phyloP scores from a whole-genome alignment of 225 moss, liverwort and hornwort genomes.

The Rhytidiadelphus loreus region DNA sequence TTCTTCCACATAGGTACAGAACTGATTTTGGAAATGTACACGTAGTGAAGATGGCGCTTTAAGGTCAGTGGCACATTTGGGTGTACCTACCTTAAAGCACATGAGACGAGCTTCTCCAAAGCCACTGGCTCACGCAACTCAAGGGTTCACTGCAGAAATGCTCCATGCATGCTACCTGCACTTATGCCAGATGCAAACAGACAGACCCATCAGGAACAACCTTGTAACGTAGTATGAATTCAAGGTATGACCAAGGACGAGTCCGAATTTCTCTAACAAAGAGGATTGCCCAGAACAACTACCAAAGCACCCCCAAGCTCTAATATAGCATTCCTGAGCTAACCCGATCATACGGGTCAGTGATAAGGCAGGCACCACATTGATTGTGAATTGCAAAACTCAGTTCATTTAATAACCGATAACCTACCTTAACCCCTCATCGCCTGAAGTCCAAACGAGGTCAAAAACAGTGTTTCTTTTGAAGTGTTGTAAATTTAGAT shows the following conservation, averaged over 20 bases:
- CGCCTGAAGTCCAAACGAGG: no score
- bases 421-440: constrained; percentile 79
- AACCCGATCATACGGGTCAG: neutral
- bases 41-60: no score
- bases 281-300: neutral
- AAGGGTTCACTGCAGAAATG: constrained; percentile 88
- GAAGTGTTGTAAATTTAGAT: no score
- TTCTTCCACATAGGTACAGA: no score
- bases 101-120: constrained; percentile 57
- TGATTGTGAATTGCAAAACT: neutral
- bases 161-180: constrained; percentile 87
- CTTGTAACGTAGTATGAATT: neutral
- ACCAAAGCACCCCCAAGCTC: neutral
- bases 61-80: no score
- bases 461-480: no score
- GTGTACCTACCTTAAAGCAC: no score
- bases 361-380: neutral
- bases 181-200: neutral
- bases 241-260: neutral
- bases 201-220: neutral
- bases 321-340: neutral
- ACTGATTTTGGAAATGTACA: no score
- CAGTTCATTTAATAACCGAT: neutral
- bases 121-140: constrained; percentile 71
- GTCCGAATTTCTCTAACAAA: neutral